phyloP scores from a whole-genome alignment of 2,329 filamentous ascomycete species.

The Verticillium alfalfae region DNA sequence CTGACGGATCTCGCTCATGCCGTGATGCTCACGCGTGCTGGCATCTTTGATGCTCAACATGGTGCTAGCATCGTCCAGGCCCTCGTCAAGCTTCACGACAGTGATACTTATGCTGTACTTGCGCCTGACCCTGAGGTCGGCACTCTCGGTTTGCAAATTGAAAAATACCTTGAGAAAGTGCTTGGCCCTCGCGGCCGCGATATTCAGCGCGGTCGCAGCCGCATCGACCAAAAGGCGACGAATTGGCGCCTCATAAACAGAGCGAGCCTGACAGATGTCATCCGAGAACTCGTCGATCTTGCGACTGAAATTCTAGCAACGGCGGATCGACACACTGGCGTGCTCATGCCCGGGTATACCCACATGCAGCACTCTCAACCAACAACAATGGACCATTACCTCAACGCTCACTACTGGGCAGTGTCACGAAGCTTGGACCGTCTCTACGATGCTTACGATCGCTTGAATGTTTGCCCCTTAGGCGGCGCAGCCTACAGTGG shows the following conservation, averaged over 20 bases:
- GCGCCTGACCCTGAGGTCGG: not conserved
- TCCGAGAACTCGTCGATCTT: not conserved
- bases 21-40: not conserved
- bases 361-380: not conserved
- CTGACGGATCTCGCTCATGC: not conserved
- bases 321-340: not conserved
- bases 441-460: not conserved
- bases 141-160: not conserved
- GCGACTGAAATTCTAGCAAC: not conserved
- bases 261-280: not conserved
- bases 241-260: not conserved
- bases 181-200: not conserved
- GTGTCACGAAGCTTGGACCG: not conserved
- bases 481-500: conserved; percentile 1
- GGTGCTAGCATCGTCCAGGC: not conserved
- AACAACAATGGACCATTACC: not conserved
- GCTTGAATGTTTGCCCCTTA: not conserved
- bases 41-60: not conserved
- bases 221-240: not conserved
- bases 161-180: not conserved
- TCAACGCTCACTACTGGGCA: not conserved
- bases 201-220: not conserved
- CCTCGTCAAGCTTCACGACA: not conserved
- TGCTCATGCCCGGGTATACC: not conserved
- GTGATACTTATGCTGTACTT: not conserved